Conservation (phyloP, 495 filamentous ascomycete genomes). For the Neurospora intermedia region DNA sequence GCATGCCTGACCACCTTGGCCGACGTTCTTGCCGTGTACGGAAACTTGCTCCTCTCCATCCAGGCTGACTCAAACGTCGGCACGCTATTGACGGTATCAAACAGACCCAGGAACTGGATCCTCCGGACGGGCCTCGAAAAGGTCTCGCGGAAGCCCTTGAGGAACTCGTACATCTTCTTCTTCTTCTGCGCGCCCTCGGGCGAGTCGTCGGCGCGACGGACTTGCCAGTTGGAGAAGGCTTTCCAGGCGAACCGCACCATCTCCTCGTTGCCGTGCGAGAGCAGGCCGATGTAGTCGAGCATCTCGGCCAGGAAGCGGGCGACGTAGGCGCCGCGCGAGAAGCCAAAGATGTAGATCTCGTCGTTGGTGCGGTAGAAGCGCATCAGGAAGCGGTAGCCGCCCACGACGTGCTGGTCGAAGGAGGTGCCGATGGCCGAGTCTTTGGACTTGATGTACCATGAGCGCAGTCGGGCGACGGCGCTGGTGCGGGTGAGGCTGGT, state of each 20-base stretch:
- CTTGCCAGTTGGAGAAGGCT: constrained; percentile 78
- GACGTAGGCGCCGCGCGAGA: constrained; percentile 79
- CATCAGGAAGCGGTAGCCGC: constrained; percentile 83
- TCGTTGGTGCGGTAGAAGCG: constrained; percentile 71
- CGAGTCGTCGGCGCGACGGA: constrained; percentile 47
- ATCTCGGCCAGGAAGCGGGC: constrained; percentile 80
- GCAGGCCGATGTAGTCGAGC: constrained; percentile 72
- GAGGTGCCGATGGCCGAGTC: constrained; percentile 77
- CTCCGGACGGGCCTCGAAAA: constrained; percentile 68
- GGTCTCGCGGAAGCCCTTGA: constrained; percentile 77
- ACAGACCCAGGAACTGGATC: constrained; percentile 60
- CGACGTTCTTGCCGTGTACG: constrained; percentile 69
- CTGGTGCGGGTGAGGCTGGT: constrained; percentile 57
- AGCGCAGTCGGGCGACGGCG: constrained; percentile 51
- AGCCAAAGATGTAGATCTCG: constrained; percentile 76
- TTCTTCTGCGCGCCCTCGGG: constrained; percentile 47
- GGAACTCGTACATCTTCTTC: constrained; percentile 58
- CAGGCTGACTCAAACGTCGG: constrained; percentile 74
- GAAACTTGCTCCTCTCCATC: constrained; percentile 75
- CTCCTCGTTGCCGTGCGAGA: constrained; percentile 79
- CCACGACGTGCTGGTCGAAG: constrained; percentile 75
- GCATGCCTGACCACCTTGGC: constrained; percentile 62
- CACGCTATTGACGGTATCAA: constrained; percentile 75
- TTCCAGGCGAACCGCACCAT: constrained; percentile 81
- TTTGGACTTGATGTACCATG: constrained; percentile 72